Evolutionary conservation across 805 yeast species (phyloP), one percentile per base, ranked within the genome.

Genomic region (Cyberlindnera amylophila): DNA sequence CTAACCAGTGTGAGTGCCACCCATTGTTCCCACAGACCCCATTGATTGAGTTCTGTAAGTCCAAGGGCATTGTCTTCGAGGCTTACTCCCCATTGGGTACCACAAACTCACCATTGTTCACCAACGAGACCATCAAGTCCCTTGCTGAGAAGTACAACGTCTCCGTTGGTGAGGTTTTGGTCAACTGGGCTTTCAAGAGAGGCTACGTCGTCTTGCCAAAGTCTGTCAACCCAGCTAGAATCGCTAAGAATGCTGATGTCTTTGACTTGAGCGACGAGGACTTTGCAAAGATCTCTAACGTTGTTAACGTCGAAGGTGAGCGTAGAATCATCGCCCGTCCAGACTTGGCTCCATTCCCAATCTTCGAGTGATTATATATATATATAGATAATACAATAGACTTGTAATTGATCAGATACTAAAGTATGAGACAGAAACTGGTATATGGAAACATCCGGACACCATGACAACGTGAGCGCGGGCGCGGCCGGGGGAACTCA

Each of bases 111-210:
- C 53, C 55, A 19, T 34, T 51, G 32, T 47, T 51, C 34, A 45
- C 42, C 21, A 72, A 79, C 50, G 69, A 64, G 28, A 58, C 64
- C 5, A 55, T 81, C 15, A 45, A 54, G 12, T 61, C 63, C 12
- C 54, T 80, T 35, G 81, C 83, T 10, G 58, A 69, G 30, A 69
- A 69, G 45, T 48, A 31, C 32, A 19, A 19, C 9, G 64, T 59
- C 8, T 57, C 59, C 9, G 70, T 80, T 8, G 82, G 81, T 12
- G 72, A 72, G 41, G 55, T 79, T 27, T 64, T 76, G 41, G 65
- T 80, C 48, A 74, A 81, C 23, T 81, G 86, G 86, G 79, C 74
- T 28, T 62, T 75, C 26, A 66, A 69, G 57, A 75, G 85, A 64
- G 77, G 74, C 29, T 66, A 74, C 29, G 75, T 78, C 34, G 79